Percentiles rank a stretch among this genome's conserved stretches.
Evolutionary conservation across 2,329 filamentous ascomycete species (phyloP).

Genomic region (Fusarium sp.): DNA sequence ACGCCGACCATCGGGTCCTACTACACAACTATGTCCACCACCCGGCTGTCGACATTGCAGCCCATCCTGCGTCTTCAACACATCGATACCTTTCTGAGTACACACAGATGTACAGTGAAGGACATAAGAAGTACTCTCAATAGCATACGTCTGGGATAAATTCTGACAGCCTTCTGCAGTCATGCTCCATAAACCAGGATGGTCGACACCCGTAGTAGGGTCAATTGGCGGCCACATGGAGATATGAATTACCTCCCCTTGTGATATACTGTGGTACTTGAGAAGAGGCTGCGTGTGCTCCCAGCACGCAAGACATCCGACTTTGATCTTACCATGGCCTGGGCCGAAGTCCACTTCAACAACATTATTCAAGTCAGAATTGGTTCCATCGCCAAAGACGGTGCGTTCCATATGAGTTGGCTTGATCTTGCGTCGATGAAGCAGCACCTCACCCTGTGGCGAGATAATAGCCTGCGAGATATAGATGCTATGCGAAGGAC

Average conservation of each 20-base stretch:
- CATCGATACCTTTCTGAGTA: slow-evolving; percentile 52
- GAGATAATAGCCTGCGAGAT: slow-evolving; percentile 59
- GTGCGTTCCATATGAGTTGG: slow-evolving; percentile 64
- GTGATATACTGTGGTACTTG: slow-evolving; percentile 58
- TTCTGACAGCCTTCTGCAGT: slow-evolving; percentile 52
- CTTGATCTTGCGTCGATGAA: slow-evolving; percentile 62
- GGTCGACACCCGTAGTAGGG: slow-evolving; percentile 30
- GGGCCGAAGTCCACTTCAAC: slow-evolving; percentile 52
- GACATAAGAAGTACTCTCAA: slow-evolving; percentile 66
- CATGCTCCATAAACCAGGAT: slow-evolving; percentile 47
- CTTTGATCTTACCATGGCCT: slow-evolving; percentile 45
- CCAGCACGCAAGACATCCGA: slow-evolving; percentile 62
- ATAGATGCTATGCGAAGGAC: slow-evolving; percentile 52
- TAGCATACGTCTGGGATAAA: slow-evolving; percentile 65
- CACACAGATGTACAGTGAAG: slow-evolving; percentile 52
- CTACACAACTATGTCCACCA: slow-evolving; percentile 38
- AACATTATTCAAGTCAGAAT: slow-evolving; percentile 54
- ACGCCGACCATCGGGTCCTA: slow-evolving; percentile 40
- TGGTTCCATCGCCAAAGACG: slow-evolving; percentile 59
- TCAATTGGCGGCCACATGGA: slow-evolving; percentile 57
- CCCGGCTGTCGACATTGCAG: slow-evolving; percentile 39
- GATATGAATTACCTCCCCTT: slow-evolving; percentile 60
- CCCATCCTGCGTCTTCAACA: slow-evolving; percentile 56
- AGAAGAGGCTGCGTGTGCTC: slow-evolving; percentile 63
- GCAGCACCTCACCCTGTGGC: slow-evolving; percentile 52